Evolutionary conservation across 805 yeast species (phyloP), one percentile per base, ranked within the genome.

Genomic region (Myxozyma monticola): DNA sequence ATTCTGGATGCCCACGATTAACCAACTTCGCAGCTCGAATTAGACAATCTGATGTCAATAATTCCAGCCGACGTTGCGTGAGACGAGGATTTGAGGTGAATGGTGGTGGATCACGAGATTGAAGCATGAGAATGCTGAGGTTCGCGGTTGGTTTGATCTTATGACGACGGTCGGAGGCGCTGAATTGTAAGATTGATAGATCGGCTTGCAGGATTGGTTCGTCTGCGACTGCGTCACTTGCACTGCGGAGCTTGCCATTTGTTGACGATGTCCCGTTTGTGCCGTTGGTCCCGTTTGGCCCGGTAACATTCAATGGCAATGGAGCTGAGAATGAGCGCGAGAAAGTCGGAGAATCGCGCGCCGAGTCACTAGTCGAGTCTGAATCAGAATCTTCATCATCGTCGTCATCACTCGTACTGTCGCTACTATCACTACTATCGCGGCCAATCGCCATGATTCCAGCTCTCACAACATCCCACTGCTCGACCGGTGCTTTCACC

Each of bases 61-160:
- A 21, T 25, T 52, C 57, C 24, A 44, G 35, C 15, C 51, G 43
- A 5, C 58, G 58, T 24, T 42, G 51, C 7, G 45, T 36, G n/a
- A 53, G 34, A 14, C 17, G 31, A 22, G 45, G 38, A 35, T 52
- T 44, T 17, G 22, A 20, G 4, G 30, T 26, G 15, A 29, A 17
- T 29, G 18, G 42, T 4, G 20, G 9, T n/a, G 31, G 30, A 25
- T 20, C 3, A 14, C 3, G 20, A 18, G 40, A 40, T 9, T n/a
- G n/a, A n/a, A n/a, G n/a, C 26, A 45, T 28, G 9, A 37, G 42
- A 5, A 45, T 28, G 8, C 30, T 29, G 18, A 45, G 40, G 14
- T 18, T n/a, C 30, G 45, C 40, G 3, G 29, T 34, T 4, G 39
- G 48, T 33, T 45, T 44, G 25, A 39, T 29, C 12, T n/a, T 28